A percentile compares a stretch with the other conserved stretches of the same genome.
phyloP scores from a whole-genome alignment of 768 basidiomycete species.

The Termitomyces sp. region DNA sequence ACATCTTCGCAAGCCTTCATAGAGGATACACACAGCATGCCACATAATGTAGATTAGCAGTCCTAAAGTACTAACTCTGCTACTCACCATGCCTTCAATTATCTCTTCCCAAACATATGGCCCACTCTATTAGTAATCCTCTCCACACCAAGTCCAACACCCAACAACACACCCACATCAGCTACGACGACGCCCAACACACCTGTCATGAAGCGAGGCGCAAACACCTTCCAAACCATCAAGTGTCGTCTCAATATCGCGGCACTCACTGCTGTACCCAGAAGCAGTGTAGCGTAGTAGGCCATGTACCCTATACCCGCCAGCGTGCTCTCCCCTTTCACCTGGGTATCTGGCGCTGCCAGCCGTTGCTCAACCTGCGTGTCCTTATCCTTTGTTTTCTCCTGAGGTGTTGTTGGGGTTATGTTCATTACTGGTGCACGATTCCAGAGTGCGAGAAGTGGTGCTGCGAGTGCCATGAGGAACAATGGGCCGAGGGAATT shows the following conservation, averaged over 20 bases:
- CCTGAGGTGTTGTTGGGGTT: background rate
- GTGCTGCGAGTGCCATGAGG: conserved; percentile 58
- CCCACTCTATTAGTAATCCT: conserved; percentile 30
- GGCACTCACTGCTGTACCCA: conserved; percentile 68
- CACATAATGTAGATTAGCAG: background rate
- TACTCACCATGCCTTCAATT: background rate
- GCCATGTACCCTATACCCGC: conserved; percentile 61
- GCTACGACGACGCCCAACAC: conserved; percentile 62
- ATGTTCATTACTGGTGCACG: conserved; percentile 50
- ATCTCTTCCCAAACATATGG: conserved; percentile 17
- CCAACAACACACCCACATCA: conserved; percentile 64
- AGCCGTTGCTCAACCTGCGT: conserved; percentile 2
- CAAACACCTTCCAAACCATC: conserved; percentile 99
- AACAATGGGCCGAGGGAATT: conserved; percentile 78
- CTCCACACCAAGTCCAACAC: conserved; percentile 52
- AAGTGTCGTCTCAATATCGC: conserved; percentile 78
- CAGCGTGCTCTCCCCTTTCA: conserved; percentile 38
- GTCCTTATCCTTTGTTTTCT: background rate
- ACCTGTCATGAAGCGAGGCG: conserved; percentile 86
- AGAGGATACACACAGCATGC: background rate
- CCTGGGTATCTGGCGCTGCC: conserved; percentile 22
- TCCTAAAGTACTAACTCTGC: background rate
- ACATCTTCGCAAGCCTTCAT: too few species aligned
- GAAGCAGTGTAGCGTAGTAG: conserved; percentile 60
- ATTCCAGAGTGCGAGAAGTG: conserved; percentile 82